Evolutionary conservation across 306 rosid genomes (phyloP), one percentile per base, ranked within the genome.

Genomic region (Begonia loranthoides): DNA sequence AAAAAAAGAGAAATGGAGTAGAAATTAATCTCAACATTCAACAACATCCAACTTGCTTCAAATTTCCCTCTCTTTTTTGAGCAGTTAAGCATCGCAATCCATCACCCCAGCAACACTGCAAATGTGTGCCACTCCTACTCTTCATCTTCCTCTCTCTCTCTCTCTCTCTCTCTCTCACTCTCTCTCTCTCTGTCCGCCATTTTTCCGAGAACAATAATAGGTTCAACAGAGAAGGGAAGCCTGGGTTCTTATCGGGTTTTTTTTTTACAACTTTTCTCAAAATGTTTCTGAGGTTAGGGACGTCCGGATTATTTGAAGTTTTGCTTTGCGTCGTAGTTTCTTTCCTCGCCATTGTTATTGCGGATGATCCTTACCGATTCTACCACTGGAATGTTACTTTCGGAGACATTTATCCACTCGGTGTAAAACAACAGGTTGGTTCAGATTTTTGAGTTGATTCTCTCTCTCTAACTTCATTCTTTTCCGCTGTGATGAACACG

Each of bases 281-380:
- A 58, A 92, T 92, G 96, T 46, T 62, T 63, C 75, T 67, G 13
- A 70, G 57, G 51, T 49, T 69, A 38, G 76, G 63, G 64, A 69
- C 61, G 57, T 52, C 36, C 15, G 53, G 68, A 15, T 24, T 74
- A 9, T 55, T 43, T 34, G 61, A 73, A 41, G 36, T 28, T 28
- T 39, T 80, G 14, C 60, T 80, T 3, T 73, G 65, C 10, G 33
- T 72, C 60, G 13, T 58, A 8, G 62, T 69, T 58, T 62, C 73
- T 58, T 58, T 82, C 16, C 60, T 82, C 33, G 60, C 83, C 64
- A 41, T 72, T 51, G 60, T 64, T 46, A 41, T 8, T 13, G 96
- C 99, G 17, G 99, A 92, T 61, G 93, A 92, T 75, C 99, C 99
- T 19, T 92, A 92, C 74, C 77, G 68, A 12, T 92, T 92, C 87